phyloP scores from a whole-genome alignment of 768 basidiomycete genomes.

The Lentinula boryana region DNA sequence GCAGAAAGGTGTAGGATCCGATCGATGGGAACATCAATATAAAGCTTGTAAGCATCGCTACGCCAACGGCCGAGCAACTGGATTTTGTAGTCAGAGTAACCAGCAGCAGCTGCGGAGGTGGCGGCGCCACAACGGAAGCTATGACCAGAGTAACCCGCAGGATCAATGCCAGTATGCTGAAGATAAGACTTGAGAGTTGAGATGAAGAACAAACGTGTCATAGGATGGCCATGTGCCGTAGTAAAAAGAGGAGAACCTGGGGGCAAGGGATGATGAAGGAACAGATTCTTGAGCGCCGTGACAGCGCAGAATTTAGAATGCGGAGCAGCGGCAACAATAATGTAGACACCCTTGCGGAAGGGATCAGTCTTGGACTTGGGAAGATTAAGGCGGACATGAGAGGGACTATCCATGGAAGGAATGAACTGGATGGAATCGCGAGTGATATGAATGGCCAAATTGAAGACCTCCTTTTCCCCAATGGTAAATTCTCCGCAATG shows the following conservation, averaged over 20 bases:
- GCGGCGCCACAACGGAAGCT: constrained; percentile 24
- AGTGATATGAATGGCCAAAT: constrained; percentile 12
- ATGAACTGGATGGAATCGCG: too few species aligned
- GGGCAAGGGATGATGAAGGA: too few species aligned
- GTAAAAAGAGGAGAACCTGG: too few species aligned
- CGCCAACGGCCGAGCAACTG: constrained; percentile 31
- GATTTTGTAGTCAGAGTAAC: constrained; percentile 27
- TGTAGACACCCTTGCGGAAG: constrained; percentile 22
- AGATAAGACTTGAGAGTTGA: too few species aligned
- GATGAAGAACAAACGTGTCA: too few species aligned
- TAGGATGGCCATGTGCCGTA: too few species aligned
- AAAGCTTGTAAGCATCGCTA: constrained; percentile 31
- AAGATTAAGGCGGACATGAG: constrained; percentile 19
- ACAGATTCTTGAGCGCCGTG: too few species aligned
- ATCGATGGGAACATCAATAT: constrained; percentile 21
- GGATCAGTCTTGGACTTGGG: constrained; percentile 32
- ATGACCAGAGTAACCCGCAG: constrained; percentile 17
- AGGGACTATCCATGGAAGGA: constrained; percentile 8
- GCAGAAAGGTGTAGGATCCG: constrained; percentile 24
- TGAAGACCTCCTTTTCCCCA: constrained; percentile 6
- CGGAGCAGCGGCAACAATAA: constrained; percentile 16
- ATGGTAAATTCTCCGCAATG: constrained; percentile 13
- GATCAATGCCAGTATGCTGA: constrained; percentile 8
- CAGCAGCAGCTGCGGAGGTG: constrained; percentile 21
- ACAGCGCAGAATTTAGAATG: not conserved